These are phyloP conservation scores for Xylariaceae sp. DNA, from an alignment of 2,329 filamentous ascomycete genomes.

Conservation along the genomic window DNA sequence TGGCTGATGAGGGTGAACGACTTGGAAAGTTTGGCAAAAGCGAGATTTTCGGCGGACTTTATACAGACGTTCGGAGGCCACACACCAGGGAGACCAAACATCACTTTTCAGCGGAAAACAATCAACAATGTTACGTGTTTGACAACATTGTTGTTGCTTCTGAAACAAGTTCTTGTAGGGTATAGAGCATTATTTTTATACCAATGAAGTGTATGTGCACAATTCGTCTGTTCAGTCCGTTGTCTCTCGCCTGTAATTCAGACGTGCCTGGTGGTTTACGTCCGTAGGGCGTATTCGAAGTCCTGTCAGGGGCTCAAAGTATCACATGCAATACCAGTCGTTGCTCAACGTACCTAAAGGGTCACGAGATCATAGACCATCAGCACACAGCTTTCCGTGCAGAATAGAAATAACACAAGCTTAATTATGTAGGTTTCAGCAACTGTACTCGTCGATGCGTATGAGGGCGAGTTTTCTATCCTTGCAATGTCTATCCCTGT, in stretches of 20 bases:
- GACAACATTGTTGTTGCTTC: background rate
- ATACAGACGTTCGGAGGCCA: background rate
- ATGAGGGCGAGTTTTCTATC: slow-evolving; percentile 28
- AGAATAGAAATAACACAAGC: background rate
- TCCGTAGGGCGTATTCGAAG: background rate
- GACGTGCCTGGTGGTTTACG: background rate
- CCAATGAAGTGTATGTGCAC: background rate
- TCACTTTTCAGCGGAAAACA: background rate
- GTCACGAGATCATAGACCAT: background rate
- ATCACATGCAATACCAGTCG: background rate
- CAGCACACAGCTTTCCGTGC: background rate
- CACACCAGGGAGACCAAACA: background rate
- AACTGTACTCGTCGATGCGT: slow-evolving; percentile 8
- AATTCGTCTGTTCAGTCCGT: background rate
- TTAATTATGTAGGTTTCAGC: background rate
- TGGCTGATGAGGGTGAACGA: background rate
- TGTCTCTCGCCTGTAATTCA: background rate
- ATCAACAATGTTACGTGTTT: background rate
- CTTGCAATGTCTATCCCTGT: slow-evolving; percentile 23
- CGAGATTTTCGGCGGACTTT: background rate
- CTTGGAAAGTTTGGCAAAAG: background rate
- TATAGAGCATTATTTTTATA: background rate
- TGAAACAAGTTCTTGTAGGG: background rate
- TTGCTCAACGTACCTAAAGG: background rate
- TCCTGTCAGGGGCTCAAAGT: background rate